phyloP scores from a whole-genome alignment of 306 rosid species.

The Mimosa bimucronata region DNA sequence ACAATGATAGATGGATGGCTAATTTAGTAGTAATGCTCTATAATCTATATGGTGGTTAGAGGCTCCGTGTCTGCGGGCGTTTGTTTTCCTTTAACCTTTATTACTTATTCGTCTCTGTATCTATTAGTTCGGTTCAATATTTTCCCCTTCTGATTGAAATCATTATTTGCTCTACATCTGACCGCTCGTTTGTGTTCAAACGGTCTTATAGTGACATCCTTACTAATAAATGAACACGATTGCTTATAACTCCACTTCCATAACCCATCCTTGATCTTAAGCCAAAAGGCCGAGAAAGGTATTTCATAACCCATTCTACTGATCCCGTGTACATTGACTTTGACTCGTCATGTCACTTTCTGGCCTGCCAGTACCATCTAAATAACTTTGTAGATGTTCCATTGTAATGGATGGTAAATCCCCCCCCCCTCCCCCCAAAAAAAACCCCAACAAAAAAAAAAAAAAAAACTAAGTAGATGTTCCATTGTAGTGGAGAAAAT shows the following conservation, averaged over 20 bases:
- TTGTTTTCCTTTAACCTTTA: neutral
- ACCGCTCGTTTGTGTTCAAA: neutral
- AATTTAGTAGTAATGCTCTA: neutral
- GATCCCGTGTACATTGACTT: neutral
- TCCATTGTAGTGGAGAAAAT: neutral
- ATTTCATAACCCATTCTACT: neutral
- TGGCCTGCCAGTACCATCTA: neutral
- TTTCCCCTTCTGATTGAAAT: neutral
- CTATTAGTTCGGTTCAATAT: neutral
- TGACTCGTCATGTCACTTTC: neutral
- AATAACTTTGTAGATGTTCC: too few species aligned
- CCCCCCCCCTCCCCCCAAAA: too few species aligned
- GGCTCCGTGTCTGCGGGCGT: neutral
- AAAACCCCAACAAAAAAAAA: too few species aligned
- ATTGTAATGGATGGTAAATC: neutral
- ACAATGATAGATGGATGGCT: conserved; percentile 4
- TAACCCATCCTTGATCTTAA: too few species aligned
- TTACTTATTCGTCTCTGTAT: neutral
- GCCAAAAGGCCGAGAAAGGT: too few species aligned
- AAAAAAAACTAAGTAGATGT: too few species aligned
- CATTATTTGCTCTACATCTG: neutral
- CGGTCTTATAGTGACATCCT: neutral
- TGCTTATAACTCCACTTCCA: neutral
- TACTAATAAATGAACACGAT: neutral
- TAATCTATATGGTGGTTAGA: neutral